Base-by-base conservation (phyloP, 208 protist genomes). In the Crithidia expoeki region DNA sequence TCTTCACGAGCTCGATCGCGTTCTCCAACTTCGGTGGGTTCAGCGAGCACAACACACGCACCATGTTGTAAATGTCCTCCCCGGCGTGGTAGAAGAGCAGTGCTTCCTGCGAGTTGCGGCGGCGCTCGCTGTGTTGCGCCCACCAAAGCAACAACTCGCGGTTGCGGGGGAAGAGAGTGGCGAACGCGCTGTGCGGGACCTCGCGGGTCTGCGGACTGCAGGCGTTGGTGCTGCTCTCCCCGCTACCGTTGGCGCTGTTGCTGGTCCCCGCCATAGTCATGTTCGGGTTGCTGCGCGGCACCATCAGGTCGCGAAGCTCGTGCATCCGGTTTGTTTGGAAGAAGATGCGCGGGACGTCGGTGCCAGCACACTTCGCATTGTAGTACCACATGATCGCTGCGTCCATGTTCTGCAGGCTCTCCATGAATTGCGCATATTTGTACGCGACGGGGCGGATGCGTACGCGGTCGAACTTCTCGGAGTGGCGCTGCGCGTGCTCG, bases 351-450 rank as follows among this genome's bases (percentile, higher is more conserved):
- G 96, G 93, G 25, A 98, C 95, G 76, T 99, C 96, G 36, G 85
- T 90, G 28, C 78, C 79, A 52, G 95, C 84, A 56, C 93, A 97
- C 58, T 87, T 75, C 38, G 95, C 87, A 72, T 97, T 94, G 80
- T 94, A 95, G 76, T 98, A 98, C 88, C 88, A 93, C 73, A 90
- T 89, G 34, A 97, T 86, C 16, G 97, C 94, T 4, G 79, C 82
- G 51, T 95, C 89, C 70, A 97, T 90, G 70, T 98, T 89, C 36
- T 97, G 94, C 55, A 96, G 79, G 49, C 85, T 91, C 75, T 99
- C 97, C 83, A 98, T 94, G 68, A 97, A 94, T 70, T 95, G 84
- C 4, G 94, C 98, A 76, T 98, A 98, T 70, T 93, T 88, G 83
- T 98, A 98, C 56, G 97, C 85, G 2, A 98, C 96, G 12, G 89